Evolutionary conservation across 2,329 filamentous ascomycete species (phyloP), one percentile per base, ranked within the genome.

Genomic region (Lasiodiplodia citricola): DNA sequence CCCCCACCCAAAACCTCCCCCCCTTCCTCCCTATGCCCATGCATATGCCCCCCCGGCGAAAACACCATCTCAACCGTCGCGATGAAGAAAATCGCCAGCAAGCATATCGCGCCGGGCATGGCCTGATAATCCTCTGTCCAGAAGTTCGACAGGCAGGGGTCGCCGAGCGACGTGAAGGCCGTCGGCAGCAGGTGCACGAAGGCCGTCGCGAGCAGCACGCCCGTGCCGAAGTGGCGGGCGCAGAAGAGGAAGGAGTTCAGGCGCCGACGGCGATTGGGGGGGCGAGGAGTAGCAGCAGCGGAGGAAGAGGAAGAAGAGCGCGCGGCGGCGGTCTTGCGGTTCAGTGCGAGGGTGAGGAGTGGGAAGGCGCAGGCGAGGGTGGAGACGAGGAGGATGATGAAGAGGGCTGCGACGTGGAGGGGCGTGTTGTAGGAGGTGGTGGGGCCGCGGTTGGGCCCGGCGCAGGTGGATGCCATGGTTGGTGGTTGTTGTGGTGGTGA

Each of bases 1-100:
- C 41, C 7, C 54, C 18, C 25, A n/a, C 35, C 8, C 65, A 38
- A 10, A 35, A 21, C 23, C 92, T 83, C 2, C 91, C 86, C 77
- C 90, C 87, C 73, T 88, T 90, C 44, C 8, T 8, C 74, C 87
- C 86, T 77, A 87, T 83, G 18, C 80, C 84, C 71, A 83, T 38
- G 21, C 56, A 38, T 38, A 31, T 62, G 41, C n/a, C 25, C 38
- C 4, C 25, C 57, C 64, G 90, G 91, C 0, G 93, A 93, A 72
- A 97, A 90, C 78, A 93, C 93, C 82, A 96, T 97, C 79, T 98
- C 95, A 63, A 97, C 87, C 2, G 88, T 87, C 8, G 97, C 92
- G 2, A 97, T 94, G 4, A 92, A 83, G 69, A 82, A 81, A 25
- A 82, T 78, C 0, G 79, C 74, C 2, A 72, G 72, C 78, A 80